Percentiles rank a stretch among this genome's conserved stretches.
phyloP scores from a whole-genome alignment of 352 stramenopile genomes.

The Globisporangium orthogonon region DNA sequence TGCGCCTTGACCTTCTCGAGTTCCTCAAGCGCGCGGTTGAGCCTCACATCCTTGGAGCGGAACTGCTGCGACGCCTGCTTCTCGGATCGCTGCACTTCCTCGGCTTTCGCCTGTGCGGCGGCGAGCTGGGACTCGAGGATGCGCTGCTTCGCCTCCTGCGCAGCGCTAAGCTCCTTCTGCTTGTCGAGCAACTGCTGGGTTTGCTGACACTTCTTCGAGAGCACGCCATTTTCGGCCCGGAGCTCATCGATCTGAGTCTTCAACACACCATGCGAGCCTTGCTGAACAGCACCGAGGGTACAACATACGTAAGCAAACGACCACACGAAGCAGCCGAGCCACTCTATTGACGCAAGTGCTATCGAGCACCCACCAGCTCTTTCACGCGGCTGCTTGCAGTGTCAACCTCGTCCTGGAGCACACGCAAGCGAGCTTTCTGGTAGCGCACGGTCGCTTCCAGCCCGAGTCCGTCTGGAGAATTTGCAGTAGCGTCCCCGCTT shows the following conservation, averaged over 20 bases:
- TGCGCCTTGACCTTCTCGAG: constrained; percentile 65
- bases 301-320: too few relatives aligned
- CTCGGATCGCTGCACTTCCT: constrained; percentile 50
- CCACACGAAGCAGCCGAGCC: too few relatives aligned
- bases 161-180: constrained; percentile 64
- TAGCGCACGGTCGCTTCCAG: constrained; percentile 61
- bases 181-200: constrained; percentile 70
- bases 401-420: constrained; percentile 68
- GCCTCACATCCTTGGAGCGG: constrained; percentile 71
- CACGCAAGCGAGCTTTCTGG: constrained; percentile 63
- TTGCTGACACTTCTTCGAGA: constrained; percentile 58
- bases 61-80: constrained; percentile 64
- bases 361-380: constrained; percentile 33
- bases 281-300: constrained; percentile 15
- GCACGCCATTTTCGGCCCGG: constrained; percentile 31
- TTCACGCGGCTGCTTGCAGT: constrained; percentile 25
- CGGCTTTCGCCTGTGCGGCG: constrained; percentile 33
- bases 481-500: neutral
- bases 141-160: constrained; percentile 64
- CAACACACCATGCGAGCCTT: constrained; percentile 24
- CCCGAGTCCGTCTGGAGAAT: constrained; percentile 31
- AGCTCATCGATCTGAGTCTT: constrained; percentile 42
- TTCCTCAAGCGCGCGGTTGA: constrained; percentile 74
- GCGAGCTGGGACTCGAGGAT: constrained; percentile 64
- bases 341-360: neutral